Base-by-base conservation (phyloP, 805 yeast species). In the Ogataea ganodermae region DNA sequence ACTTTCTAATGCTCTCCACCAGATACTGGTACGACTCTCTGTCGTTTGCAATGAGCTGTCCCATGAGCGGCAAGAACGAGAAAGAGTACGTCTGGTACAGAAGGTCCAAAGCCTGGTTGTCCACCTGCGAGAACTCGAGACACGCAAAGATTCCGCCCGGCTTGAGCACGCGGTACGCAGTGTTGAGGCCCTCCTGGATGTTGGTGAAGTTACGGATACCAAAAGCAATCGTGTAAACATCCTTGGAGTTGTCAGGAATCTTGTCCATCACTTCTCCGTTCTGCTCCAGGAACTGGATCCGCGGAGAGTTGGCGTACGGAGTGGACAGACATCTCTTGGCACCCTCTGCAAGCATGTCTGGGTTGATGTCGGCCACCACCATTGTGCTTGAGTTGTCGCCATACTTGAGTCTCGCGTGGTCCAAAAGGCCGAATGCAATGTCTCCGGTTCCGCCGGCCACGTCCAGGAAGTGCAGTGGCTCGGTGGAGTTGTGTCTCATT, bases 361-460 rank as follows among this genome's bases (percentile, higher is more conserved):
- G 83, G 65, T 94, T 94, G 69, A 94, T 94, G 68, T 94, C 99
- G 4, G 89, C 95, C 41, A 94, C 81, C 7, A 91, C 89, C 94
- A 94, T 94, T 21, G 83, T 81, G 27, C 89, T 81, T 51, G 75
- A 73, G 31, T 68, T 75, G 69, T 94, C 99, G 48, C 86, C 84
- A 63, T 82, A 89, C 52, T 82, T 80, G 32, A 74, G 69, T 53
- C 84, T 83, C 8, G 98, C 98, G 68, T 94, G 96, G 60, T 90
- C 96, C 52, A 94, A 74, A 53, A 94, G 76, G 2, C 99, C 95
- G 69, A 89, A 89, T 1, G 99, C 99, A 68, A 94, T 92, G 63
- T 94, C 99, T 39, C 99, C 99, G 9, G 98, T 89, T 20, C 99
- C 99, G 50, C 99, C 99, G 22, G 99, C 99, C 48, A 94, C 98